Conservation (phyloP, 2,329 filamentous ascomycete species). For the Coniochaeta ligniaria region DNA sequence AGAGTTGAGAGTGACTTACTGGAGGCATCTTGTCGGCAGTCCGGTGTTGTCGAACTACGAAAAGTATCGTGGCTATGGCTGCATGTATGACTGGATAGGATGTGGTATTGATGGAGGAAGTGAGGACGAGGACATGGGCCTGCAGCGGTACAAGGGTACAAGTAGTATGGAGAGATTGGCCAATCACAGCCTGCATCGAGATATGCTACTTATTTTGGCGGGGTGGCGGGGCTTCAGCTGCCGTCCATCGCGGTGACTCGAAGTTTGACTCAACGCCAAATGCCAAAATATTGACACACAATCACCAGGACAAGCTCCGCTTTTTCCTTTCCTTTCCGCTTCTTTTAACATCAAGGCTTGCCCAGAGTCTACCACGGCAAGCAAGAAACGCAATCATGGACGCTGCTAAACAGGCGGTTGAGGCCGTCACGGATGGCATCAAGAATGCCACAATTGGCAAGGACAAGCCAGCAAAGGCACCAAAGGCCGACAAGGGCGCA, state of each 20-base stretch:
- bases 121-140: background rate
- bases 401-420: slow-evolving; percentile 37
- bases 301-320: background rate
- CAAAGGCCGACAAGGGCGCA: slow-evolving; percentile 28
- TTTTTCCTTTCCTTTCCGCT: background rate
- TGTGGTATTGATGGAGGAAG: too few relatives aligned
- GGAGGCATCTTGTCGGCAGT: slow-evolving; percentile 41
- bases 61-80: too few relatives aligned
- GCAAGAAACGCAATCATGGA: slow-evolving; percentile 30
- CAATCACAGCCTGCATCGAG: background rate
- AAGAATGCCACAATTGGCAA: slow-evolving; percentile 50
- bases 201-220: background rate
- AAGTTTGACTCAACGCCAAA: background rate
- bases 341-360: too few relatives aligned
- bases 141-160: background rate
- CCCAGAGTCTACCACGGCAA: background rate
- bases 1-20: slow-evolving; percentile 31
- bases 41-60: background rate
- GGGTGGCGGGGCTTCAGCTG: background rate
- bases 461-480: slow-evolving; percentile 18
- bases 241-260: background rate
- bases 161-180: background rate
- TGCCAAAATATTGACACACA: background rate
- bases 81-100: too few relatives aligned
- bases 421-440: slow-evolving; percentile 46